Percentiles rank a stretch among this genome's conserved stretches.
These are phyloP conservation scores for Hippophae gyantsensis DNA, from an alignment of 306 rosid species.

Conservation along the genomic window DNA sequence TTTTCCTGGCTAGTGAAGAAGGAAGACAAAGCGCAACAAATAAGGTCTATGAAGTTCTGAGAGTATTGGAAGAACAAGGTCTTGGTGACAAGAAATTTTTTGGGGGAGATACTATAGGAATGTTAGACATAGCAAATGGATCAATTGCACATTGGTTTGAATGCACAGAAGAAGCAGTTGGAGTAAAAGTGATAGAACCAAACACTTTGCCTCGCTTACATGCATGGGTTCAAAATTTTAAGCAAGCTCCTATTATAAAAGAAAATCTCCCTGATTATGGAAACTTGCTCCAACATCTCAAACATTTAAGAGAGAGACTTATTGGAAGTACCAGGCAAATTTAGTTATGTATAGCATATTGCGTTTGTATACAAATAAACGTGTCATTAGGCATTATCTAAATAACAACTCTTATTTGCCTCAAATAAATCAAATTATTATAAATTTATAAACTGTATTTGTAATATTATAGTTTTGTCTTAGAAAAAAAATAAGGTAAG, in stretches of 20 bases:
- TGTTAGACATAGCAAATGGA: conserved; percentile 23
- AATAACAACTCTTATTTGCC: no score
- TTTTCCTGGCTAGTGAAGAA: conserved; percentile 2
- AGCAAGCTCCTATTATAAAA: conserved; percentile 20
- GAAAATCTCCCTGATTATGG: conserved; percentile 18
- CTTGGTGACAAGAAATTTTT: conserved; percentile 27
- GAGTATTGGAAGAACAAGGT: conserved; percentile 23
- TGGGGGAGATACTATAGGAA: conserved; percentile 21
- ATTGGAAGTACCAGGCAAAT: no score
- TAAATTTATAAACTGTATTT: no score
- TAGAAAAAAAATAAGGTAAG: no score
- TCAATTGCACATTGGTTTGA: conserved; percentile 13
- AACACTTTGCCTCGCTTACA: conserved; percentile 19
- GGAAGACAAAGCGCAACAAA: conserved; percentile 16
- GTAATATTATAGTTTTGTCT: no score
- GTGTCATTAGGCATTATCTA: no score
- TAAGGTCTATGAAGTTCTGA: conserved; percentile 12
- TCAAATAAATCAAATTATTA: no score
- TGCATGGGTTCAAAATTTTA: conserved; percentile 28
- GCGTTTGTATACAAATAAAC: no score
- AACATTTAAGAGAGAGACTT: background rate
- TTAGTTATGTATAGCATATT: no score
- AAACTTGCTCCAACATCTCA: background rate
- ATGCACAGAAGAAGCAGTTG: conserved; percentile 20
- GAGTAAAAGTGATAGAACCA: conserved; percentile 16